Percentiles rank a stretch among this genome's conserved stretches.
Conservation (phyloP, 2,329 filamentous ascomycete species). For the Pyricularia sp. region DNA sequence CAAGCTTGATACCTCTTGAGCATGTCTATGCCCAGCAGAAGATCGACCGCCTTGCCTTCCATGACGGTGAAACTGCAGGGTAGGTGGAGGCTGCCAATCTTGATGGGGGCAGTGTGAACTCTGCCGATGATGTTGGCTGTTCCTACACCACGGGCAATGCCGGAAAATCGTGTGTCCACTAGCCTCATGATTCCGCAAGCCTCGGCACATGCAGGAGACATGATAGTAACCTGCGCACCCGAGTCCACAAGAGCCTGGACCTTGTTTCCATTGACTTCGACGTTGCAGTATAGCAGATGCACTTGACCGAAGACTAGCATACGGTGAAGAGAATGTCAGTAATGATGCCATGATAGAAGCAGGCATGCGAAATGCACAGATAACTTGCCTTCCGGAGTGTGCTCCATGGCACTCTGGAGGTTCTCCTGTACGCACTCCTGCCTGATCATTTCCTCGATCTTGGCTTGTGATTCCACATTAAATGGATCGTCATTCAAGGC, state of each 20-base stretch:
- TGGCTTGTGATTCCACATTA: constrained; percentile 80
- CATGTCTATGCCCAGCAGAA: constrained; percentile 92
- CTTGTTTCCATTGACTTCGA: constrained; percentile 85
- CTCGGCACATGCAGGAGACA: constrained; percentile 90
- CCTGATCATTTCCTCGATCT: constrained; percentile 95
- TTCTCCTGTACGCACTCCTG: constrained; percentile 94
- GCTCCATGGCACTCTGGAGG: constrained; percentile 89
- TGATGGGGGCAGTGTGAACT: constrained; percentile 91
- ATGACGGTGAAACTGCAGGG: constrained; percentile 98
- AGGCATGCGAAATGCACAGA: neutral
- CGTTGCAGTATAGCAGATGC: constrained; percentile 92
- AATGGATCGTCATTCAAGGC: constrained; percentile 90
- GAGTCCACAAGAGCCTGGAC: constrained; percentile 97
- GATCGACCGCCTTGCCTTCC: constrained; percentile 94
- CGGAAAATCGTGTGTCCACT: constrained; percentile 84
- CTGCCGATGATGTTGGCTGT: constrained; percentile 91
- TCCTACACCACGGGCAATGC: constrained; percentile 86
- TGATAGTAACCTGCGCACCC: constrained; percentile 95
- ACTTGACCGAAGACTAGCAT: constrained; percentile 79
- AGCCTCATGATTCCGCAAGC: constrained; percentile 93
- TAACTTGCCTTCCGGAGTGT: constrained; percentile 83
- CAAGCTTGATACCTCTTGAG: constrained; percentile 89
- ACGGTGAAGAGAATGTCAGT: constrained; percentile 6
- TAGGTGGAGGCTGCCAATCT: constrained; percentile 78
- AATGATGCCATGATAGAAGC: too few species aligned